These are phyloP conservation scores for Begonia loranthoides DNA, from an alignment of 306 rosid species.

Conservation along the genomic window DNA sequence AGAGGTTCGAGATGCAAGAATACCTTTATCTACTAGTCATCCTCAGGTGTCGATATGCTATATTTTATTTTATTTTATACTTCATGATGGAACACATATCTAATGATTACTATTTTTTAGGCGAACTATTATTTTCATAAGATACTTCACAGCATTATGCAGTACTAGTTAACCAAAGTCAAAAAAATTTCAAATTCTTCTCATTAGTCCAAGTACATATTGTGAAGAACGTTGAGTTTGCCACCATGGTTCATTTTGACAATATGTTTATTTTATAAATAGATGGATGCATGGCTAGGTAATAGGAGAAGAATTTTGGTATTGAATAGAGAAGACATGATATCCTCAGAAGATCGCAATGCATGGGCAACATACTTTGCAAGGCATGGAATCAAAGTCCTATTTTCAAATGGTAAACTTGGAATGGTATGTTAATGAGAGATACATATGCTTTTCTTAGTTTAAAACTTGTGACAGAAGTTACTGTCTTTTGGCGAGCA, in stretches of 20 bases:
- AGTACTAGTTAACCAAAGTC: too few species aligned
- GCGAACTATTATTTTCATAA: too few species aligned
- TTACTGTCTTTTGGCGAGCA: slow-evolving; percentile 16
- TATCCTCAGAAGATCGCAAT: slow-evolving; percentile 71
- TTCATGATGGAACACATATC: too few species aligned
- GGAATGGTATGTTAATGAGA: slow-evolving; percentile 56
- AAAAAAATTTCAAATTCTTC: too few species aligned
- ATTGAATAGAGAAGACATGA: slow-evolving; percentile 95
- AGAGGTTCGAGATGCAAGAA: slow-evolving; percentile 86
- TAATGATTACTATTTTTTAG: too few species aligned
- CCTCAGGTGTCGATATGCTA: slow-evolving; percentile 64
- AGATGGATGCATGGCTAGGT: slow-evolving; percentile 92
- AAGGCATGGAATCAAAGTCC: slow-evolving; percentile 53
- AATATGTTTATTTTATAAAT: slow-evolving; percentile 12
- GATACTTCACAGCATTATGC: too few species aligned
- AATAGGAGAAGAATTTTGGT: slow-evolving; percentile 82
- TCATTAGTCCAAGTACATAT: too few species aligned
- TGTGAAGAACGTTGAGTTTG: too few species aligned
- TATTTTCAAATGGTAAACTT: slow-evolving; percentile 78
- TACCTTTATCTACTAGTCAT: slow-evolving; percentile 85
- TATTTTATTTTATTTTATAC: too few species aligned
- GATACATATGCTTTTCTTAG: slow-evolving; percentile 10
- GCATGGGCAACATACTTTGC: slow-evolving; percentile 85
- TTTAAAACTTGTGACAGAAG: slow-evolving; percentile 9
- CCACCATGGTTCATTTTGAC: slow-evolving; percentile 11